Conservation (phyloP, 345 rosid genomes). For the Dipteronia sinensis region DNA sequence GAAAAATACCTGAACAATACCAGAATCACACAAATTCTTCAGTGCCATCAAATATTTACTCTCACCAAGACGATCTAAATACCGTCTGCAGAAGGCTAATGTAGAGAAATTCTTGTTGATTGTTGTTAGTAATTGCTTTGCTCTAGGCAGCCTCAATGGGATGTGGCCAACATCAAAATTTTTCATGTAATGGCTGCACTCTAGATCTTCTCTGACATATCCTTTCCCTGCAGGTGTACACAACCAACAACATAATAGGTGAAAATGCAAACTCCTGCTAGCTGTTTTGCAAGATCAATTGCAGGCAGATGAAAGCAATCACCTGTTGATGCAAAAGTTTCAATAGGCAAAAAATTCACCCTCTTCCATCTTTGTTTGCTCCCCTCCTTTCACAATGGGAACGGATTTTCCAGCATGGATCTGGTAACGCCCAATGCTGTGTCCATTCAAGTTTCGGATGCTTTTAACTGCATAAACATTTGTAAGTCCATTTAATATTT, state of each 20-base stretch:
- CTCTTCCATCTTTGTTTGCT: slow-evolving; percentile 98
- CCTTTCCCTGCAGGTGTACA: slow-evolving; percentile 70
- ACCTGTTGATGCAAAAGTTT: slow-evolving; percentile 97
- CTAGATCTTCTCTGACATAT: slow-evolving; percentile 85
- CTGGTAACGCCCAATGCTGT: slow-evolving; percentile 81
- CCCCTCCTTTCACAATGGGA: slow-evolving; percentile 95
- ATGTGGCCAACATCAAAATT: slow-evolving; percentile 75
- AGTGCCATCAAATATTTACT: slow-evolving; percentile 91
- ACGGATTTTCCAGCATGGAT: slow-evolving; percentile 97
- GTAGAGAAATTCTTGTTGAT: slow-evolving; percentile 95
- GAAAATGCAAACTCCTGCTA: not conserved
- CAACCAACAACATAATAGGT: not conserved
- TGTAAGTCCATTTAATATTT: slow-evolving; percentile 5
- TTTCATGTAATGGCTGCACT: slow-evolving; percentile 97
- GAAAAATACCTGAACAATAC: slow-evolving; percentile 78
- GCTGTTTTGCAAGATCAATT: slow-evolving; percentile 13
- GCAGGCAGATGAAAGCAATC: slow-evolving; percentile 16
- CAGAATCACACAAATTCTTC: slow-evolving; percentile 86
- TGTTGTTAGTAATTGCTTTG: slow-evolving; percentile 90
- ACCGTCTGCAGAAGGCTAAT: slow-evolving; percentile 87
- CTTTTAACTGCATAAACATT: slow-evolving; percentile 69
- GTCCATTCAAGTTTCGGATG: slow-evolving; percentile 86
- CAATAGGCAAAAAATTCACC: slow-evolving; percentile 93
- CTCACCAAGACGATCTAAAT: slow-evolving; percentile 92
- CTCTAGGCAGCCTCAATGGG: slow-evolving; percentile 85